Base-by-base conservation (phyloP, 805 yeast genomes). In the Candida ficus region DNA sequence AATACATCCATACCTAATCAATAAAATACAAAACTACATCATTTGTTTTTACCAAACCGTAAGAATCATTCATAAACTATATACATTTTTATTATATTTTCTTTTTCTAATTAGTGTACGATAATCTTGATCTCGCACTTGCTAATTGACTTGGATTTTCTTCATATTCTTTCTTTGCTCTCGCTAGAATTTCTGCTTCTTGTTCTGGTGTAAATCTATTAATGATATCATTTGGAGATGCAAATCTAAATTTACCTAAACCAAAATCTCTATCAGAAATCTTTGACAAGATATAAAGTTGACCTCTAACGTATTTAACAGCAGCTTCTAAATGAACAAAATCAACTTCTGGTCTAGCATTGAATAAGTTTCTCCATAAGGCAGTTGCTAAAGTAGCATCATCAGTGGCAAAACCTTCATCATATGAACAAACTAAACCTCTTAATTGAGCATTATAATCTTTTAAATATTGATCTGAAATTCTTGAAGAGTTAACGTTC, bases 251-350 rank as follows among this genome's bases (percentile, higher is more conserved):
- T 52, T 80, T 78, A 25, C 99, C 99, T 50, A 85, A 78, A 1
- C 95, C 96, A 67, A 93, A 91, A 50, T 91, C 96, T 52, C 95
- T 73, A 61, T 93, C 99, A 25, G 88, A 75, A 71, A 88, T 77
- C 59, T 81, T 80, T 58, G 83, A 83, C 55, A 93, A 67, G 13
- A 93, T 91, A 57, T 90, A 93, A 37, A 93, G 66, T 59, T 93
- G 96, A 52, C 86, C 82, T 60, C 97, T 80, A 21, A 88, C 82
- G 58, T 91, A 93, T 48, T 87, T 86, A n/a, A 90, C 86, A 50
- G 85, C 70, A 12, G 93, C 90, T 61, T 90, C 97, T 33, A 93
- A 67, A 46, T 88, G 88, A 42, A 84, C 78, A 62, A 83, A 71
- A 62, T 91, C 96, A 16, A 83, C 78, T 49, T 86, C 79, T 32